These are phyloP conservation scores for Colletotrichum orbiculare DNA, from an alignment of 2,329 filamentous ascomycete genomes.

Conservation along the genomic window DNA sequence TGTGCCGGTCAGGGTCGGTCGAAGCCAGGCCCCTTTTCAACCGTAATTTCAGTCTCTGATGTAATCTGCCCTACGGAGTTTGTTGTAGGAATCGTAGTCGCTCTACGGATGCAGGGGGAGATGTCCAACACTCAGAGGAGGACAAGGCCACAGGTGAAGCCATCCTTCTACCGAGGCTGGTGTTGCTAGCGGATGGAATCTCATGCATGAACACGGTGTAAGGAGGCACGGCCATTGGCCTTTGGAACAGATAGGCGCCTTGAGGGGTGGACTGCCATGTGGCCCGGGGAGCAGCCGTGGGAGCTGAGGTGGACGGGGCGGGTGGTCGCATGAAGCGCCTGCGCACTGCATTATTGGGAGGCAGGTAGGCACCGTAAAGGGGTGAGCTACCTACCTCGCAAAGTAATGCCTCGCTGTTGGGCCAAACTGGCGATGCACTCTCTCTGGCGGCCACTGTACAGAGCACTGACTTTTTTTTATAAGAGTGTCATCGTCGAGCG, in stretches of 20 bases:
- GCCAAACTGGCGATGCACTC: no score
- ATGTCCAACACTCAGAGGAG: no score
- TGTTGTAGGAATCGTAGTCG: no score
- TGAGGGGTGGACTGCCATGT: slow-evolving; percentile 5
- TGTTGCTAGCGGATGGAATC: slow-evolving; percentile 1
- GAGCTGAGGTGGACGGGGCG: not conserved
- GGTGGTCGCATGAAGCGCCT: not conserved
- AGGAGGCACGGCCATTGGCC: not conserved
- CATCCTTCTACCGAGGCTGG: slow-evolving; percentile 20
- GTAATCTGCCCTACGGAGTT: not conserved
- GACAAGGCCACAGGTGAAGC: not conserved
- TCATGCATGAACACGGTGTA: slow-evolving; percentile 25
- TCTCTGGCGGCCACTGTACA: no score
- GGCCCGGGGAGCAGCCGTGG: slow-evolving; percentile 4
- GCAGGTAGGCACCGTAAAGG: no score
- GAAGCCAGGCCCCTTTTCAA: no score
- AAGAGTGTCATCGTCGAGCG: no score
- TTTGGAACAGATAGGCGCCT: not conserved
- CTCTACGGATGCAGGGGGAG: no score
- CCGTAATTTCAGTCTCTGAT: not conserved
- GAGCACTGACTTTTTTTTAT: no score
- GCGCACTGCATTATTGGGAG: not conserved
- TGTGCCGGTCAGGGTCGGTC: not conserved
- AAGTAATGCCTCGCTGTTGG: no score
- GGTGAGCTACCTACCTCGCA: no score